These are phyloP conservation scores for Mortierella claussenii DNA, from an alignment of 192 early-diverging fungal species.

Conservation along the genomic window DNA sequence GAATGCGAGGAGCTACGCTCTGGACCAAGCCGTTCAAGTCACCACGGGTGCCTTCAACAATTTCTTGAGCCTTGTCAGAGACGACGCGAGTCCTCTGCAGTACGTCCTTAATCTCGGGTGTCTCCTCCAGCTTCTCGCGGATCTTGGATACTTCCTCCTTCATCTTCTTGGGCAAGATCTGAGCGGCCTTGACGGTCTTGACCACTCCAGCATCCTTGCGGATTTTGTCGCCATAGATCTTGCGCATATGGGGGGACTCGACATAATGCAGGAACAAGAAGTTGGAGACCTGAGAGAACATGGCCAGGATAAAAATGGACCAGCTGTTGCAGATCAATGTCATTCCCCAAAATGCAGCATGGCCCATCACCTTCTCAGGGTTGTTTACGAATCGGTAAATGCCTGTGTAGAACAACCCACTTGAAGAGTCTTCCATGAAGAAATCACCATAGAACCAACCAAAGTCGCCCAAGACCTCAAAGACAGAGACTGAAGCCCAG, in stretches of 20 bases:
- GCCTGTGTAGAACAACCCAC: constrained; percentile 86
- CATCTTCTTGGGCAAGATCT: constrained; percentile 69
- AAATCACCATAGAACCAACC: constrained; percentile 99
- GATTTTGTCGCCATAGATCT: constrained; percentile 86
- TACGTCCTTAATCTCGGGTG: constrained; percentile 63
- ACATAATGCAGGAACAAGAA: constrained; percentile 90
- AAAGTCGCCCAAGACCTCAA: constrained; percentile 93
- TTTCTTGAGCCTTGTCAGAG: constrained; percentile 67
- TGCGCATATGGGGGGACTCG: constrained; percentile 92
- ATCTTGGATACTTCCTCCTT: constrained; percentile 61
- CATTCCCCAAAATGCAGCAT: constrained; percentile 94
- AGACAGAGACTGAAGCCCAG: constrained; percentile 92
- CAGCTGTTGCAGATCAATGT: constrained; percentile 85
- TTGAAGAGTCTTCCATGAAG: constrained; percentile 85
- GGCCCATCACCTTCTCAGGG: constrained; percentile 94
- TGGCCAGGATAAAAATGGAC: constrained; percentile 84
- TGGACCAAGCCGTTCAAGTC: constrained; percentile 64
- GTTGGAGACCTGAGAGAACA: constrained; percentile 85
- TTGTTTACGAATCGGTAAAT: constrained; percentile 95
- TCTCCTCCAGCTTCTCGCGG: constrained; percentile 60
- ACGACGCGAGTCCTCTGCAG: constrained; percentile 64
- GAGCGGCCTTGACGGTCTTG: constrained; percentile 72
- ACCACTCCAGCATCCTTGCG: constrained; percentile 85
- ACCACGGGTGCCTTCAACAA: constrained; percentile 67
- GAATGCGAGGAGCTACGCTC: constrained; percentile 60